Base-by-base conservation (phyloP, 2,329 filamentous ascomycete species). In the Pseudogymnoascus destructans region DNA sequence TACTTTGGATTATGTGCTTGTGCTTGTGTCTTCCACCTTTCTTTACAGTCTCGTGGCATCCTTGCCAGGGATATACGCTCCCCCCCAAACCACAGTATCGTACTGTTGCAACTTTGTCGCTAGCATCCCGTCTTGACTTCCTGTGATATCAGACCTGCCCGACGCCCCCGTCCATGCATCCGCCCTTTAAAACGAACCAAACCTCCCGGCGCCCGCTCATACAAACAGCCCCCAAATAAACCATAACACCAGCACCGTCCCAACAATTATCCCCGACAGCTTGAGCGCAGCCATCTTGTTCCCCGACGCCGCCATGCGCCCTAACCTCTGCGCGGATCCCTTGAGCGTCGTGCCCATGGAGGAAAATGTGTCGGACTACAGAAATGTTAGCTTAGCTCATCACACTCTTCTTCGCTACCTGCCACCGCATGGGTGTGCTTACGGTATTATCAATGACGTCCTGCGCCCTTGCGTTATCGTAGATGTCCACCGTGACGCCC, bases 401-500 rank as follows among this genome's bases (percentile, higher is more conserved):
- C 9, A 38, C 4, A n/a, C 13, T 38, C 19, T n/a, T 15, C 25
- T 19, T 17, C 13, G 19, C 56, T 27, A 55, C 25, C 17, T 54
- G 25, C n/a, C n/a, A 57, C 25, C 13, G 25, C 13, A 27, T 57
- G 3, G 30, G 21, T 56, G 38, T 15, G 17, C 82, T 60, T 78
- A 95, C 89, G 36, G 88, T 92, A 68, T 82, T 84, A 73, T 98
- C 89, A 64, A 98, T 87, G 63, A 95, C 81, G 64, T 87, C 82
- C 67, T 97, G 92, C 66, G 88, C 82, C 60, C 89, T 83, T 55
- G 93, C 93, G 70, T 93, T 90, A 74, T 97, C 91, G 79, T 97
- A 96, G 68, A 98, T 98, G 75, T 98, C 90, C 64, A 97, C 83
- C 40, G 93, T 98, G 56, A 98, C 89, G 72, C 87, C 88, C 68